Evolutionary conservation across 1,284 basidiomycete genomes (phyloP).

Genomic region (Ceratobasidium sp.): DNA sequence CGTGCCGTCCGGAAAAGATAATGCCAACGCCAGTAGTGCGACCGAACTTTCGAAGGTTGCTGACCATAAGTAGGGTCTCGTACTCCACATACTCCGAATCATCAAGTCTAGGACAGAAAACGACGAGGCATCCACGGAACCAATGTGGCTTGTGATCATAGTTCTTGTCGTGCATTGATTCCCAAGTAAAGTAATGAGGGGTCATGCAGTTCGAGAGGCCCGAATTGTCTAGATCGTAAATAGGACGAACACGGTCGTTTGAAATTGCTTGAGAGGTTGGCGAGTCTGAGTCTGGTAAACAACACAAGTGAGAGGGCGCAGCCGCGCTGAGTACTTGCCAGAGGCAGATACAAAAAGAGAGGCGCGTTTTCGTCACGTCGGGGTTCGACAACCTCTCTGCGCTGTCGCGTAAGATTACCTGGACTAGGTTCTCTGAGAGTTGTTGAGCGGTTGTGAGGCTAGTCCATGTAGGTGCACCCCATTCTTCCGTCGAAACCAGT

Average conservation of each 20-base stretch:
- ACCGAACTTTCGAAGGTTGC: not conserved
- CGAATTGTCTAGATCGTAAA: not conserved
- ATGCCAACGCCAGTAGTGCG: constrained; percentile 9
- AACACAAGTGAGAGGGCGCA: constrained; percentile 2
- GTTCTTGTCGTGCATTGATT: not conserved
- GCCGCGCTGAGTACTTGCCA: constrained; percentile 1
- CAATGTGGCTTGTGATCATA: not conserved
- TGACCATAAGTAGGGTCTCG: not conserved
- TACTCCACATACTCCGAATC: not conserved
- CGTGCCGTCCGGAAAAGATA: constrained; percentile 23
- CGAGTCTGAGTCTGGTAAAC: not conserved
- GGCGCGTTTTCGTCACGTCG: too few relatives aligned
- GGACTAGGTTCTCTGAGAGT: not conserved
- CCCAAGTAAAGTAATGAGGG: not conserved
- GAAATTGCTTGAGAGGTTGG: too few relatives aligned
- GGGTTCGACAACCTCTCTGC: not conserved
- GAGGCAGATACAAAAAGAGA: not conserved
- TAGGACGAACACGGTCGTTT: not conserved
- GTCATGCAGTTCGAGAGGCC: not conserved
- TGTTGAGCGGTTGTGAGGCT: not conserved
- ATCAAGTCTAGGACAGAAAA: constrained; percentile 7
- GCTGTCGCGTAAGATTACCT: not conserved
- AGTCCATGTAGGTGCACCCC: constrained; percentile 10
- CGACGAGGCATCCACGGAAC: constrained; percentile 25
- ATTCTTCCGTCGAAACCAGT: not conserved